Base-by-base conservation (phyloP, 1,284 basidiomycete species). In the Trichosporon ovoides region DNA sequence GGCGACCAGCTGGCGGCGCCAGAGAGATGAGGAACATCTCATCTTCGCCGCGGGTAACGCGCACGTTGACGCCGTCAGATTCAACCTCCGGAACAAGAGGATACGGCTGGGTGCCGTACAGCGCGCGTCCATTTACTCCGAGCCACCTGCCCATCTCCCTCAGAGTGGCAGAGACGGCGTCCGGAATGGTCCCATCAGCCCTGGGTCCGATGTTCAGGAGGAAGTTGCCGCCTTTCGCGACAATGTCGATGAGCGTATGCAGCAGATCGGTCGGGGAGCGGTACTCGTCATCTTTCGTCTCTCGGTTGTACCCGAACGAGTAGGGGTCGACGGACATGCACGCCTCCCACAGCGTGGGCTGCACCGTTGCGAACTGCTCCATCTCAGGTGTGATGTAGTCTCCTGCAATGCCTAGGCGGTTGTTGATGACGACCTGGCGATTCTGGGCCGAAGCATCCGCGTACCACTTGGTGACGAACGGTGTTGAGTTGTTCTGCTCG, bases 361-460 rank as follows among this genome's bases (percentile, higher is more conserved):
- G 82, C 19, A 81, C 79, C 1, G 80, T 78, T 20, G 77, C 78
- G 56, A 83, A 84, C 1, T 77, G 77, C 1, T 79, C 73, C 57
- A 84, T 84, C 62, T 85, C 84, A 0, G 84, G 84, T 0, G 83
- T 85, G 55, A 81, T 80, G 61, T 83, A 83, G 61, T 84, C 83
- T 31, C 66, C 59, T 22, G 60, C 67, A 46, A 71, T 62, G 10
- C 71, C 71, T 43, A 67, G 68, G 76, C 83, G 78, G 60, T 84
- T 81, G 63, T 85, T 83, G 66, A 84, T 80, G 0, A 80, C 80
- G 10, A 85, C 83, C 64, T 84, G 82, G 28, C 80, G 74, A 0
- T 81, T 81, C 48, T 80, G 74, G n/a, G 68, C 62, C 56, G 78
- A 71, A 0, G 83, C 81, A 40, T 80, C 61, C 46, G 81, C 82